phyloP scores from a whole-genome alignment of 768 basidiomycete genomes.

The Agrocybe chaxingu region DNA sequence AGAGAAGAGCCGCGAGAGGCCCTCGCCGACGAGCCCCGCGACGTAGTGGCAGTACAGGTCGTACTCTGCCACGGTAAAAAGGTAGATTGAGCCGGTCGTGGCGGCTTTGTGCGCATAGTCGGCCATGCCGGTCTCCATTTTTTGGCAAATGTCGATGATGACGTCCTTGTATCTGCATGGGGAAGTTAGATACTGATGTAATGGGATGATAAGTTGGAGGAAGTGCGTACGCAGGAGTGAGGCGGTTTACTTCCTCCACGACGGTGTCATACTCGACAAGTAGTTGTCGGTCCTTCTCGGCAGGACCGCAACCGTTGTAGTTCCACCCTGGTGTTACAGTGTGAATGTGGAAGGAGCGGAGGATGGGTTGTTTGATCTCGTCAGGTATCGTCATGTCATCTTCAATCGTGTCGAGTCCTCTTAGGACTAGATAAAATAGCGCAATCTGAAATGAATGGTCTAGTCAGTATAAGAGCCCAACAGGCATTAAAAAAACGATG shows the following conservation, averaged over 20 bases:
- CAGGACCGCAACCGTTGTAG: slow-evolving; percentile 75
- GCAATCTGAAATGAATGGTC: slow-evolving; percentile 60
- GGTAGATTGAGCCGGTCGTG: slow-evolving; percentile 61
- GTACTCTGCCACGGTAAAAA: slow-evolving; percentile 80
- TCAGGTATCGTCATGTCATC: slow-evolving; percentile 97
- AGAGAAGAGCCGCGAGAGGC: slow-evolving; percentile 83
- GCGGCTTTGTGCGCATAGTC: slow-evolving; percentile 87
- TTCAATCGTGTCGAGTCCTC: slow-evolving; percentile 95
- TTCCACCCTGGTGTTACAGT: slow-evolving; percentile 84
- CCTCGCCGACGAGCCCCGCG: slow-evolving; percentile 96
- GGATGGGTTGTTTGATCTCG: slow-evolving; percentile 77
- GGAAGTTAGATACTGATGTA: not conserved
- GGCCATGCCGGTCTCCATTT: slow-evolving; percentile 96
- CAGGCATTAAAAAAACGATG: not conserved
- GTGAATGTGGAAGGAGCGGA: slow-evolving; percentile 79
- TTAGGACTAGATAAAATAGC: slow-evolving; percentile 91
- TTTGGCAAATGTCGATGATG: slow-evolving; percentile 77
- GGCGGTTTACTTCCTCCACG: slow-evolving; percentile 72
- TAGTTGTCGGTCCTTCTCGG: slow-evolving; percentile 85
- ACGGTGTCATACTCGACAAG: slow-evolving; percentile 81
- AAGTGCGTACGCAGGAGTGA: slow-evolving; percentile 56
- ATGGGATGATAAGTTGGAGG: slow-evolving; percentile 1
- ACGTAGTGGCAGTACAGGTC: slow-evolving; percentile 99
- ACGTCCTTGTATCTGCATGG: slow-evolving; percentile 61
- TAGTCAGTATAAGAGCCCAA: not conserved